Base-by-base conservation (phyloP, 345 rosid species). In the Xanthoceras sorbifolium region DNA sequence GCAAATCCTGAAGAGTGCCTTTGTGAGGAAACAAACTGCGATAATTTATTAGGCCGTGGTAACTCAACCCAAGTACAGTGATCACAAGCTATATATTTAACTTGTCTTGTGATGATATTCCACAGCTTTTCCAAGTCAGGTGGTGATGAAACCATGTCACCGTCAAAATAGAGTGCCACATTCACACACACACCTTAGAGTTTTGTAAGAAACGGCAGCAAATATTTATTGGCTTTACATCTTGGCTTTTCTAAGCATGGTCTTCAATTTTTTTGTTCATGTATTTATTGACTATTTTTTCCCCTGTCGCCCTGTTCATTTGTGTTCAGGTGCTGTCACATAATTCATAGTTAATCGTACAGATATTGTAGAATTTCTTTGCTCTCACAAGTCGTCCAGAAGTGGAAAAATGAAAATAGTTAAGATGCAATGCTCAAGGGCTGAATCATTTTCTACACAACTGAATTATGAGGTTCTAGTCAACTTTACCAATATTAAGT, bases 1-100 rank as follows among this genome's bases (percentile, higher is more conserved):
- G 93, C 98, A 32, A 96, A 96, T 75, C 99, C 99, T 79, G 89
- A 91, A 61, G 99, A 96, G 78, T 96, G 99, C 85, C 88, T 96
- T 12, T 93, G 98, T 28, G 88, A 87, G 85, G 84, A 83, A 83
- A 73, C 85, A 77, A 81, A 74, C 75, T 93, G 98, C 78, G 86
- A 87, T 74, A 88, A 86, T 67, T 83, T 89, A 57, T 87, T 80
- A 64, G 86, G 84, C 69, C 74, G 60, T 74, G 57, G 65, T 64
- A 89, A 85, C 81, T 76, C 79, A 12, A 87, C 42, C 60, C 64
- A 71, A 5, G 28, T 78, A 61, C 71, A 44, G 76, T 78, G 79
- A 82, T n/a, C 4, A 18, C 26, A 29, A 23, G 34, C 36, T n/a
- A 61, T 54, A 76, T 34, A 60, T 23, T 61, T 72, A 44, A 64